Evolutionary conservation across 768 basidiomycete genomes (phyloP).

Genomic region (Russula emetica): DNA sequence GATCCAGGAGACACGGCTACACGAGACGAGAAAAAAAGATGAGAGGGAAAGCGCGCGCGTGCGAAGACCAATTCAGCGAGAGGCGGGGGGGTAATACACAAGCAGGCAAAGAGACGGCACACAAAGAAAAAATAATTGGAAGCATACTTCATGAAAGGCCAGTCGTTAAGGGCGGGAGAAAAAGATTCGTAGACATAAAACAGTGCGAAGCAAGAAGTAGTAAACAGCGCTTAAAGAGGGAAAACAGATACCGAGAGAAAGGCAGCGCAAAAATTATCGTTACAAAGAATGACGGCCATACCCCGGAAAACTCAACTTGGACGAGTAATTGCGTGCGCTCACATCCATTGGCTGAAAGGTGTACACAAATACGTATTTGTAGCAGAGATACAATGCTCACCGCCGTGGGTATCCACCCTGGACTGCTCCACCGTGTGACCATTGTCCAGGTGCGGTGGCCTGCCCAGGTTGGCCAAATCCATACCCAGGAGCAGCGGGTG

Average conservation of each 20-base stretch:
- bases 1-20: slow-evolving; percentile 26
- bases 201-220: slow-evolving; percentile 25
- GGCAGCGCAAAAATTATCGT: slow-evolving; percentile 17
- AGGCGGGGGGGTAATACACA: slow-evolving; percentile 26
- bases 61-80: slow-evolving; percentile 21
- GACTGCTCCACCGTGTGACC: slow-evolving; percentile 26
- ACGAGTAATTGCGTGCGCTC: slow-evolving; percentile 10
- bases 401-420: slow-evolving; percentile 29
- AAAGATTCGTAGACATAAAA: slow-evolving; percentile 17
- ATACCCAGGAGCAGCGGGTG: slow-evolving; percentile 25
- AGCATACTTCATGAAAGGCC: slow-evolving; percentile 23
- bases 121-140: slow-evolving; percentile 17
- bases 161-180: slow-evolving; percentile 10
- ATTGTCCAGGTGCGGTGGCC: slow-evolving; percentile 22
- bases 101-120: slow-evolving; percentile 13
- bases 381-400: slow-evolving; percentile 15
- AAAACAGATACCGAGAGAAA: slow-evolving; percentile 11
- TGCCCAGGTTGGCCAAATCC: slow-evolving; percentile 27
- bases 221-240: slow-evolving; percentile 15
- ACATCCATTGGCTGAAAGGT: slow-evolving; percentile 5
- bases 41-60: slow-evolving; percentile 7
- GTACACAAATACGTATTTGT: slow-evolving; percentile 6
- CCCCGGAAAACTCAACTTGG: slow-evolving; percentile 11
- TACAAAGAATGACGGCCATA: slow-evolving; percentile 19
- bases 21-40: slow-evolving; percentile 16